phyloP scores from a whole-genome alignment of 2,329 filamentous ascomycete genomes.

The Emergomyces orientalis region DNA sequence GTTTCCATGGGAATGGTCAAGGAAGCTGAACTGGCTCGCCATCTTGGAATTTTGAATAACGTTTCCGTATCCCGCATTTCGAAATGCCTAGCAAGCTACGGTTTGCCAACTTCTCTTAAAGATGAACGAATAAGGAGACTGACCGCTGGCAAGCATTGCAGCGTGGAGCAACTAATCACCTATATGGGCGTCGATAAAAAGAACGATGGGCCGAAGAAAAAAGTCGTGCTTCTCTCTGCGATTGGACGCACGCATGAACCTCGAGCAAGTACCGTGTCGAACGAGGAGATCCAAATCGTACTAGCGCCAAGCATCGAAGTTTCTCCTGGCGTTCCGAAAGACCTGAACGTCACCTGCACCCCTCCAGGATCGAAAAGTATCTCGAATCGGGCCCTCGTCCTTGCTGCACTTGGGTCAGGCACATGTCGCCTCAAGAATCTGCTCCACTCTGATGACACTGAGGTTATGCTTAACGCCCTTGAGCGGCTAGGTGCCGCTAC shows the following conservation, averaged over 20 bases:
- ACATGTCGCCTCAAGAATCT: slow-evolving; percentile 84
- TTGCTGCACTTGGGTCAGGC: slow-evolving; percentile 81
- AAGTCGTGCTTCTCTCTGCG: slow-evolving; percentile 81
- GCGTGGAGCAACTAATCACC: slow-evolving; percentile 71
- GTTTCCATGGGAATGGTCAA: slow-evolving; percentile 98
- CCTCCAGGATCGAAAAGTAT: slow-evolving; percentile 97
- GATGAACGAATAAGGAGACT: slow-evolving; percentile 75
- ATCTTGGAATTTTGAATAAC: slow-evolving; percentile 74
- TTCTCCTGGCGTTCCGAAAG: slow-evolving; percentile 57
- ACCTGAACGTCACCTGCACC: slow-evolving; percentile 62
- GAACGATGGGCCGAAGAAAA: slow-evolving; percentile 91
- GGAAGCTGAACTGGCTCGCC: slow-evolving; percentile 85
- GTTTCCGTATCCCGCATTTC: slow-evolving; percentile 80
- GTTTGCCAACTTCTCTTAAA: slow-evolving; percentile 71
- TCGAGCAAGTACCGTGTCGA: slow-evolving; percentile 80
- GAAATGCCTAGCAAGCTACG: slow-evolving; percentile 93
- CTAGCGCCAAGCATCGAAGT: slow-evolving; percentile 72
- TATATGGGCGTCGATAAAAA: slow-evolving; percentile 99
- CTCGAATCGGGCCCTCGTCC: slow-evolving; percentile 87
- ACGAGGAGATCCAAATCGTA: slow-evolving; percentile 71
- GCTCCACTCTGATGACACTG: slow-evolving; percentile 90
- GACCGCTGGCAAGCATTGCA: slow-evolving; percentile 78
- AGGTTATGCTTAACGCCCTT: slow-evolving; percentile 94
- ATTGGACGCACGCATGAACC: slow-evolving; percentile 84
- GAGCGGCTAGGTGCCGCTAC: slow-evolving; percentile 72